Evolutionary conservation across 768 basidiomycete species (phyloP).

Genomic region (Russula brevipes): DNA sequence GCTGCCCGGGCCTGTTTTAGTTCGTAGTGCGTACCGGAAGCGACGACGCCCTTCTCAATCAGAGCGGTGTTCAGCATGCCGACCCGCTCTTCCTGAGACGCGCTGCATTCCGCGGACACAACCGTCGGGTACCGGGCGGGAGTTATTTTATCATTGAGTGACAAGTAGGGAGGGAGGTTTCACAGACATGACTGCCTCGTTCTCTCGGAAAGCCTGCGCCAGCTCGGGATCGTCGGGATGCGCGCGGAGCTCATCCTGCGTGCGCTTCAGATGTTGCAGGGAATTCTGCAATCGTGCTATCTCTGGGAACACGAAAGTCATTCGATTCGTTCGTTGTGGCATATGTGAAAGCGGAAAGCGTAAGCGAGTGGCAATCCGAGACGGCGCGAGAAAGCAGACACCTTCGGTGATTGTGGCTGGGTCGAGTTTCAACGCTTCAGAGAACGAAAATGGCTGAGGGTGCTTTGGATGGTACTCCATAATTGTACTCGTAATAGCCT

Average conservation of each 20-base stretch:
- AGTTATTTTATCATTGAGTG: neutral
- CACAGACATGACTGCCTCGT: conserved; percentile 62
- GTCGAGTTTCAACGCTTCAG: conserved; percentile 59
- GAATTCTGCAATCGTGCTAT: conserved; percentile 73
- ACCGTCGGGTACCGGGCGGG: neutral
- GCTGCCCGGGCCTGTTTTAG: conserved; percentile 8
- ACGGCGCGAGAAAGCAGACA: conserved; percentile 28
- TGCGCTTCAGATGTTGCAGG: conserved; percentile 52
- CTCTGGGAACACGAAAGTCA: conserved; percentile 40
- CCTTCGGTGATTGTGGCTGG: conserved; percentile 68
- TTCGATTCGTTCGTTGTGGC: no score
- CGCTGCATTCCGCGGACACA: conserved; percentile 38
- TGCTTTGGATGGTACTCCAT: conserved; percentile 69
- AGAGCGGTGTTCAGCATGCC: conserved; percentile 60
- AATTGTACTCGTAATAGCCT: neutral
- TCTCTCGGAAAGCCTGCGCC: conserved; percentile 59
- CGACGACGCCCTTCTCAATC: conserved; percentile 49
- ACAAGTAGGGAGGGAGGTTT: conserved; percentile 4
- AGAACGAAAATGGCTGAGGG: conserved; percentile 68
- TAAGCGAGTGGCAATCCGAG: no score
- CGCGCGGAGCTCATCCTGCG: conserved; percentile 54
- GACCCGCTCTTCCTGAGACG: conserved; percentile 73
- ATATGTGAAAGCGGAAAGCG: no score
- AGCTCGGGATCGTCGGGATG: conserved; percentile 55
- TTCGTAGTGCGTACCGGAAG: conserved; percentile 42